Evolutionary conservation across 768 basidiomycete genomes (phyloP).

Genomic region (Lentinula guzmanii): DNA sequence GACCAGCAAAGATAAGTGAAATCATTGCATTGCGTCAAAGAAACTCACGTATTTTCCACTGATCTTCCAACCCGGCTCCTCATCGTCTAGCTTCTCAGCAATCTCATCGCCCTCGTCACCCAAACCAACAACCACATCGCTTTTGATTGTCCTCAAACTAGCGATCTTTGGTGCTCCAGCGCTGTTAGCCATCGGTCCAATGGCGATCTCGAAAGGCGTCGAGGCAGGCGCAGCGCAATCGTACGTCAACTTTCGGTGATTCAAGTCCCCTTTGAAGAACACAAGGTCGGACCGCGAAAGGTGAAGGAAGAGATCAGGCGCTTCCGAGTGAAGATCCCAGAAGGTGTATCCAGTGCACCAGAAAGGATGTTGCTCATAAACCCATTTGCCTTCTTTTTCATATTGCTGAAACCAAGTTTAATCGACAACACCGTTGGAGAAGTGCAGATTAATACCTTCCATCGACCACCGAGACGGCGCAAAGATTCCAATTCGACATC

Average conservation of each 20-base stretch:
- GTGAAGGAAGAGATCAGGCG: constrained; percentile 88
- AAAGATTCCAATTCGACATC: constrained; percentile 81
- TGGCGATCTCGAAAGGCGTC: constrained; percentile 85
- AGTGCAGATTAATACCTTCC: constrained; percentile 59
- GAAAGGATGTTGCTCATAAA: constrained; percentile 91
- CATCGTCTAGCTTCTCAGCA: constrained; percentile 76
- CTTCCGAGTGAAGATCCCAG: constrained; percentile 81
- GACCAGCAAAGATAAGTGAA: neutral
- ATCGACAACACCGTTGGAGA: neutral
- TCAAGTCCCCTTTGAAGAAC: constrained; percentile 91
- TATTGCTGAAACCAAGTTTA: constrained; percentile 54
- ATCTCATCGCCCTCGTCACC: constrained; percentile 60
- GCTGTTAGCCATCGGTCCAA: constrained; percentile 86
- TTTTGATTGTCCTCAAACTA: constrained; percentile 89
- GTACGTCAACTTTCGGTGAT: constrained; percentile 87
- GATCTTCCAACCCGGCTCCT: constrained; percentile 94
- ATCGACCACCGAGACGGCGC: constrained; percentile 71
- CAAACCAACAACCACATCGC: constrained; percentile 89
- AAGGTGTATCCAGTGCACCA: constrained; percentile 97
- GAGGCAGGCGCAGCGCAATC: constrained; percentile 82
- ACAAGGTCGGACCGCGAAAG: constrained; percentile 88
- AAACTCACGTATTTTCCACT: constrained; percentile 82
- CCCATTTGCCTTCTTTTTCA: constrained; percentile 88
- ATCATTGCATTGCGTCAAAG: neutral
- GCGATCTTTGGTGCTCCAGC: constrained; percentile 84